Evolutionary conservation across 2,329 filamentous ascomycete species (phyloP).

Genomic region (Tolypocladium album): DNA sequence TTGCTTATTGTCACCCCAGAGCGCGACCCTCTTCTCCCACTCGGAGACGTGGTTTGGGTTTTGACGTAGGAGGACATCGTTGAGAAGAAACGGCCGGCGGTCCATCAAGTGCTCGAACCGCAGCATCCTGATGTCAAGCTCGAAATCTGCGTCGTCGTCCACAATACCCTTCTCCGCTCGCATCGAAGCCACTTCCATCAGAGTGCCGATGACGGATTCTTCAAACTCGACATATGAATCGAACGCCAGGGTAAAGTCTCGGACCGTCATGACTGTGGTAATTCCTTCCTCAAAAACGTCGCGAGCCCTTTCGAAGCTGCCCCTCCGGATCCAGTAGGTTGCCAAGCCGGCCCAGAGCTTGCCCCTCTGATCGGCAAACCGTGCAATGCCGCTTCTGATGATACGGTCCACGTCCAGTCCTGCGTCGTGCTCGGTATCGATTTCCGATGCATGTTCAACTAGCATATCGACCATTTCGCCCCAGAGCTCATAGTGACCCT

Average conservation of each 20-base stretch:
- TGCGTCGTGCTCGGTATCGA: constrained; percentile 68
- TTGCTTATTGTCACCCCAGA: constrained; percentile 88
- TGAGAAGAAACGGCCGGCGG: constrained; percentile 85
- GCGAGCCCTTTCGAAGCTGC: constrained; percentile 83
- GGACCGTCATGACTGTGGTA: constrained; percentile 96
- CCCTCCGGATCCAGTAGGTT: constrained; percentile 91
- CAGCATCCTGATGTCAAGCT: constrained; percentile 94
- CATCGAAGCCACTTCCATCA: constrained; percentile 78
- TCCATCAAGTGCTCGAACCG: constrained; percentile 98
- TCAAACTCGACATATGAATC: constrained; percentile 96
- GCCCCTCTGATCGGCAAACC: constrained; percentile 88
- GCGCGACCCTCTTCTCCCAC: constrained; percentile 91
- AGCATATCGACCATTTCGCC: constrained; percentile 93
- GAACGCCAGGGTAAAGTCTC: constrained; percentile 93
- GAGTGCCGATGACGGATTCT: constrained; percentile 81
- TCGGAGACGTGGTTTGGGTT: constrained; percentile 94
- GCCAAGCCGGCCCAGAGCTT: constrained; percentile 92
- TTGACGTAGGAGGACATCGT: constrained; percentile 88
- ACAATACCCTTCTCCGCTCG: constrained; percentile 69
- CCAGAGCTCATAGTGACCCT: constrained; percentile 95
- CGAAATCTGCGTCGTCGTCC: constrained; percentile 81
- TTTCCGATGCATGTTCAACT: constrained; percentile 78
- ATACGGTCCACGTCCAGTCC: constrained; percentile 89
- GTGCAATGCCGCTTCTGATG: constrained; percentile 79
- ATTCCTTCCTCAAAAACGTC: constrained; percentile 95